These are phyloP conservation scores for Mayamaea pseudoterrestris DNA, from an alignment of 108 stramenopile genomes.

Conservation along the genomic window DNA sequence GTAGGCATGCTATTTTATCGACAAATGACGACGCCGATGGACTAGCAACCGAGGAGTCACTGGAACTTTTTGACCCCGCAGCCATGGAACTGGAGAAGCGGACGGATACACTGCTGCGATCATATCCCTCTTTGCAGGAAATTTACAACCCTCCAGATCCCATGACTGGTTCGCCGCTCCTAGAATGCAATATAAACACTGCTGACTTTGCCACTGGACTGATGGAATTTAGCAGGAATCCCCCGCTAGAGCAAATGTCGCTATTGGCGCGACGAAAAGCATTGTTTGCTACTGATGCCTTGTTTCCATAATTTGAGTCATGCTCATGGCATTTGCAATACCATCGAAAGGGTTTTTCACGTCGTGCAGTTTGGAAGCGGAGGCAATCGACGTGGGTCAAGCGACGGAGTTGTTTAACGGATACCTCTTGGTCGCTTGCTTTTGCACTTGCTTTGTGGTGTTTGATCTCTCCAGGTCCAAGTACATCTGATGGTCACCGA, in stretches of 20 bases:
- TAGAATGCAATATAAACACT: constrained; percentile 28
- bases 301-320: constrained; percentile 40
- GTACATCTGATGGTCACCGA: too few species aligned
- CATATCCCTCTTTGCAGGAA: constrained; percentile 32
- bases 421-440: too few species aligned
- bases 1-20: constrained; percentile 38
- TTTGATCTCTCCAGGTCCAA: too few species aligned
- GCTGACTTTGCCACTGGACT: constrained; percentile 53
- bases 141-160: constrained; percentile 15
- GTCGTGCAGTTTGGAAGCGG: too few species aligned
- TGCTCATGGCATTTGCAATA: too few species aligned
- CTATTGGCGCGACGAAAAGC: constrained; percentile 47
- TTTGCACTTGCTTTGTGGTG: too few species aligned
- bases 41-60: too few species aligned
- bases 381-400: too few species aligned
- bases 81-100: constrained; percentile 27
- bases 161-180: constrained; percentile 16
- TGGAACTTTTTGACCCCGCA: constrained; percentile 4
- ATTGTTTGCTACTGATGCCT: constrained; percentile 73
- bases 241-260: constrained; percentile 27
- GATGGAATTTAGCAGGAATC: constrained; percentile 27
- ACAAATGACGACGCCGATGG: constrained; percentile 11
- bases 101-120: constrained; percentile 24
- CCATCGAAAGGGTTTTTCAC: too few species aligned
- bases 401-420: too few species aligned